Base-by-base conservation (phyloP, 208 protist species). In the Lotmaria passim region DNA sequence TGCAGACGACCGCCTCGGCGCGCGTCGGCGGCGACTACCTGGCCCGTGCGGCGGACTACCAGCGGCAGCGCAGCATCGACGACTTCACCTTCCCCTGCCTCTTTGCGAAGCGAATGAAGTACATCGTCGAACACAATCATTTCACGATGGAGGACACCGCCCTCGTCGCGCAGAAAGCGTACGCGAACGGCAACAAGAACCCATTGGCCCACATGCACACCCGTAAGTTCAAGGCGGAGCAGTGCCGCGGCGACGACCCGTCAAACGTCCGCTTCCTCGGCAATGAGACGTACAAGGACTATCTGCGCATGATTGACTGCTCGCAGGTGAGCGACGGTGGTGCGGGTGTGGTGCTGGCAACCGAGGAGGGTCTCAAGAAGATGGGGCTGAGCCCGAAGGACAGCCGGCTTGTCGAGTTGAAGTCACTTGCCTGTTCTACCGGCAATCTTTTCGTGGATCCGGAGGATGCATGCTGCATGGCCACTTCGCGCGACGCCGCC, bases 71-170 rank as follows among this genome's bases (percentile, higher is more conserved):
- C 48, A 21, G 63, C 24, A 34, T 97, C 26, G 94, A 97, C 70
- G 94, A 97, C 74, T 97, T 97, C 74, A 96, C 90, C 4, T 97
- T 96, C 69, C 94, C 94, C n/a, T 96, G 92, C 56, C 66, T 97
- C 24, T 97, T 96, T 46, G 93, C 90, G 15, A 86, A 83, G 69
- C 85, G 90, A 61, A 94, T 94, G 87, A 92, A 92, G 76, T 81
- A 73, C 50, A 93, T 93, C 67, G 65, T 69, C 47, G 85, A 86
- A 72, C 77, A 78, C 48, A 72, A 81, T 36, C 85, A 94, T 71
- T 93, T 93, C 66, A 91, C 88, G 14, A 88, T 87, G 86, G 87
- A 96, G 58, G 94, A 97, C 58, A 89, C 86, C 7, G 91, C 86
- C n/a, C 73, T 60, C 7, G 89, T 97, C 10, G 90, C 89, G 33